Evolutionary conservation across 2,329 filamentous ascomycete species (phyloP), one percentile per base, ranked within the genome.

Genomic region (Clarireedia sp.): DNA sequence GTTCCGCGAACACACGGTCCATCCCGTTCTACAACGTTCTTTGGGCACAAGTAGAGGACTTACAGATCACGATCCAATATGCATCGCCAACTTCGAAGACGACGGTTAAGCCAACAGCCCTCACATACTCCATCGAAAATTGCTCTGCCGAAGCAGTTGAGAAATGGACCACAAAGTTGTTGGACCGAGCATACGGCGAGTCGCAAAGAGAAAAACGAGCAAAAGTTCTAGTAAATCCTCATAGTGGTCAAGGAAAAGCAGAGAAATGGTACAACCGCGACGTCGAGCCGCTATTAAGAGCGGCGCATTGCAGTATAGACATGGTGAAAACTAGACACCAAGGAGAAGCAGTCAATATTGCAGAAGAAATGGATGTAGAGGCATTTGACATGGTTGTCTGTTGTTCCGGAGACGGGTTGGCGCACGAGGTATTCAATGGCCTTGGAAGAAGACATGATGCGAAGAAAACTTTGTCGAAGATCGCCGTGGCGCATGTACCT

Each of bases 371-470:
- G 48, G 88, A 96, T 66, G 78, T 94, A 26, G 81, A 90, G 48
- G 80, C 78, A 2, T 96, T 84, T 70, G 94, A 99, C 72, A 86
- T 90, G 8, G 80, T 97, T 14, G 83, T 92, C 24, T 89, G 89
- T 59, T 94, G 90, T 68, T 96, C 92, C 0, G 94, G 94, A 4
- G 94, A 99, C 65, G 94, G 94, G 9, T 77, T 96, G 40, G 86
- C 90, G 0, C 87, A 96, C 68, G 94, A 99, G 71, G 87, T 96
- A 8, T 96, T 96, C 75, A 97, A 99, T 68, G 94, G 94, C 0
- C 74, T 99, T 33, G 90, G 82, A 14, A 86, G 83, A 71, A 84
- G 90, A 40, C 68, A 78, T 4, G 88, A 96, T 71, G 90, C 90
- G 19, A 75, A 78, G 33, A 79, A 79, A 54, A 94, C 92, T 0